These are phyloP conservation scores for Acanthamoeba divionensis DNA, from an alignment of 208 protist genomes.

Conservation along the genomic window DNA sequence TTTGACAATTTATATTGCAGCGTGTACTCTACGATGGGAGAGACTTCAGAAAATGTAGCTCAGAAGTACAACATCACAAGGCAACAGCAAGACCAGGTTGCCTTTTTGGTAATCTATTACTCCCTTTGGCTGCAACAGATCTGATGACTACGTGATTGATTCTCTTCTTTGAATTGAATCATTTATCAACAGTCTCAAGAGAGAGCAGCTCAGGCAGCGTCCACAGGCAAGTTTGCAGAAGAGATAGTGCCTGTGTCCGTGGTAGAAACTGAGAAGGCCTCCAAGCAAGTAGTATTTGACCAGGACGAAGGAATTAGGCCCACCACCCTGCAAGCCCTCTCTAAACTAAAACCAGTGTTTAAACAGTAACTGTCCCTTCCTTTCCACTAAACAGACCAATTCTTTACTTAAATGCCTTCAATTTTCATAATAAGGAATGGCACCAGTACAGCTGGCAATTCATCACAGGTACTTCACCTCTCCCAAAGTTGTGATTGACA, in stretches of 20 bases:
- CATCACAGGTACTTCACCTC: no score
- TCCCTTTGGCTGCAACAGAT: no score
- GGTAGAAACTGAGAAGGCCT: slow-evolving; percentile 52
- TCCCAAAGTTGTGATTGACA: no score
- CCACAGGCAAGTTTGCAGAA: slow-evolving; percentile 61
- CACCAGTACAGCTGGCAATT: slow-evolving; percentile 79
- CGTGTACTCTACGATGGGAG: not conserved
- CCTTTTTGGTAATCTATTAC: not conserved
- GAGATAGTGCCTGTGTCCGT: slow-evolving; percentile 68
- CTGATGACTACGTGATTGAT: not conserved
- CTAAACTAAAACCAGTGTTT: not conserved
- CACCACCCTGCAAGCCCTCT: not conserved
- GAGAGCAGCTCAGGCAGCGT: slow-evolving; percentile 64
- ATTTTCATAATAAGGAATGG: slow-evolving; percentile 56
- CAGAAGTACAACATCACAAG: slow-evolving; percentile 68
- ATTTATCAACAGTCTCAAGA: slow-evolving; percentile 70
- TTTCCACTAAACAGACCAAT: not conserved
- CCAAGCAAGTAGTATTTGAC: not conserved
- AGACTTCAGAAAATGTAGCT: slow-evolving; percentile 69
- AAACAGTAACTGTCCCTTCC: not conserved
- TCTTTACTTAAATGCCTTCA: not conserved
- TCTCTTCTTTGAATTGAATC: not conserved
- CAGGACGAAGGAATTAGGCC: not conserved
- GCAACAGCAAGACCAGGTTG: slow-evolving; percentile 69
- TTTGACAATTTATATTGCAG: not conserved